Percentiles rank a stretch among this genome's conserved stretches.
Evolutionary conservation across 768 basidiomycete genomes (phyloP).

Genomic region (Dictyophora rubrovolvata): DNA sequence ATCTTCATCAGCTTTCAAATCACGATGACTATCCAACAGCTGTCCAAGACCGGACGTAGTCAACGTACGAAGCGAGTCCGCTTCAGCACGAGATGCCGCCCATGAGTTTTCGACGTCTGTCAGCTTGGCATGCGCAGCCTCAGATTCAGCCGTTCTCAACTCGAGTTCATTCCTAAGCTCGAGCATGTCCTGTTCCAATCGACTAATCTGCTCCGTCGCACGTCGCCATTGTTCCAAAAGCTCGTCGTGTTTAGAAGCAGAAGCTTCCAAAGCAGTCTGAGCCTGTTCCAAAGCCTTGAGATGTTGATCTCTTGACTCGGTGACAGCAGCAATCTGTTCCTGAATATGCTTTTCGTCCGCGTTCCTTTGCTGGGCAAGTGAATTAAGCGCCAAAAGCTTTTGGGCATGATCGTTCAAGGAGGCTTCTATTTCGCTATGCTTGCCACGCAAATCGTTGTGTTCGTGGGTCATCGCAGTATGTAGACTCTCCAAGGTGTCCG

Average conservation of each 20-base stretch:
- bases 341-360: slow-evolving; percentile 61
- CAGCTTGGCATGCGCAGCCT: slow-evolving; percentile 53
- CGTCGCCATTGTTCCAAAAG: slow-evolving; percentile 64
- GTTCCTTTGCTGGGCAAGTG: slow-evolving; percentile 65
- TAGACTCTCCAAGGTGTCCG: slow-evolving; percentile 60
- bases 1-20: slow-evolving; percentile 77
- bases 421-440: slow-evolving; percentile 47
- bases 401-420: slow-evolving; percentile 70
- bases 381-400: slow-evolving; percentile 60
- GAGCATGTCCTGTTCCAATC: slow-evolving; percentile 66
- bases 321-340: slow-evolving; percentile 62
- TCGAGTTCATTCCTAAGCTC: slow-evolving; percentile 80
- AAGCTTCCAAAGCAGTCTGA: slow-evolving; percentile 62
- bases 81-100: slow-evolving; percentile 88
- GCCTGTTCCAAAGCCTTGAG: slow-evolving; percentile 82
- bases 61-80: slow-evolving; percentile 77
- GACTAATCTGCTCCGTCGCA: slow-evolving; percentile 55
- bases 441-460: slow-evolving; percentile 61
- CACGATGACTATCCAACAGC: slow-evolving; percentile 78
- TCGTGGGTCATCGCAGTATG: slow-evolving; percentile 55
- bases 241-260: slow-evolving; percentile 70
- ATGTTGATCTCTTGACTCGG: slow-evolving; percentile 68
- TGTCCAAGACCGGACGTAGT: slow-evolving; percentile 83
- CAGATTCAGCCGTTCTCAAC: slow-evolving; percentile 60
- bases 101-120: slow-evolving; percentile 83